These are phyloP conservation scores for Talaromyces sp. DNA, from an alignment of 2,329 filamentous ascomycete species.

Conservation along the genomic window DNA sequence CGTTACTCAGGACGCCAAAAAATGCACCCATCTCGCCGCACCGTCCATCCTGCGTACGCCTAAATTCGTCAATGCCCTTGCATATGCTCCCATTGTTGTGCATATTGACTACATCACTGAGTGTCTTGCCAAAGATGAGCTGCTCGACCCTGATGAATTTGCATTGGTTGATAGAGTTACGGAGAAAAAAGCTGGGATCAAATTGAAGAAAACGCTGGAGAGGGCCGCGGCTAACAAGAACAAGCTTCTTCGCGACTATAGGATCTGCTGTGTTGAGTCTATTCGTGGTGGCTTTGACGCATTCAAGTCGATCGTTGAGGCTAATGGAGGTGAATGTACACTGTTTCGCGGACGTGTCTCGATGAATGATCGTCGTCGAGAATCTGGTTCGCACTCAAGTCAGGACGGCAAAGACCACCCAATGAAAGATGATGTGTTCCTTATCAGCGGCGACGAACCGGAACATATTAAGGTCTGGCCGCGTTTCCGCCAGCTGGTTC, in stretches of 20 bases:
- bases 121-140: constrained; percentile 65
- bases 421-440: constrained; percentile 70
- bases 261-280: constrained; percentile 78
- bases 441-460: constrained; percentile 66
- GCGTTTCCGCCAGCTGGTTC: constrained; percentile 75
- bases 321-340: constrained; percentile 81
- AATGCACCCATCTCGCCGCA: constrained; percentile 82
- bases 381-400: constrained; percentile 54
- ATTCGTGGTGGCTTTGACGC: constrained; percentile 79
- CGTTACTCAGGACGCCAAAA: constrained; percentile 69
- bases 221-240: constrained; percentile 74
- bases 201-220: constrained; percentile 63
- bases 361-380: constrained; percentile 50
- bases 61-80: constrained; percentile 88
- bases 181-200: constrained; percentile 69
- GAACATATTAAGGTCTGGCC: constrained; percentile 74
- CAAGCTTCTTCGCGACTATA: constrained; percentile 69
- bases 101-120: constrained; percentile 74
- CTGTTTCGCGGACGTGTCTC: constrained; percentile 72
- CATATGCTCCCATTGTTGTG: constrained; percentile 74
- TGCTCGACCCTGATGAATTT: constrained; percentile 64
- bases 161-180: constrained; percentile 67
- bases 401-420: constrained; percentile 52
- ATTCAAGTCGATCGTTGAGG: constrained; percentile 79
- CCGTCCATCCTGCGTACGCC: constrained; percentile 83